Evolutionary conservation across 495 filamentous ascomycete genomes (phyloP), one percentile per base, ranked within the genome.

Genomic region (Annulohypoxylon maeteangense): DNA sequence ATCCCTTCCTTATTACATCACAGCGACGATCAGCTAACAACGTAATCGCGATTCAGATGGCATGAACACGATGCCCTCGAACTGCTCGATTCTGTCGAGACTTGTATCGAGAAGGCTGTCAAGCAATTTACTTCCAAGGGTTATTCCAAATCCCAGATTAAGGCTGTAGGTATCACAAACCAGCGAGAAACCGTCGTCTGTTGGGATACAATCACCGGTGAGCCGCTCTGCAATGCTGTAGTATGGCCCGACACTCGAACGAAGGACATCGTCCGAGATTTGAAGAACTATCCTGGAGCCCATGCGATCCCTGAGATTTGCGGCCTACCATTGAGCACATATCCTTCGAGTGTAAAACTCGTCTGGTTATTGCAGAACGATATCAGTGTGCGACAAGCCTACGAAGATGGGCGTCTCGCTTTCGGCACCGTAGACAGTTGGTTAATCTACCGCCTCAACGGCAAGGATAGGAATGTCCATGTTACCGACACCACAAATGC

Each of bases 341-440:
- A 98, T 78, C 95, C 94, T 32, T 97, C 94, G 16, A 92, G 92
- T 50, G 89, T 95, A 56, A 97, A 97, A 77, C 83, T 98, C 25
- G 79, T 93, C 48, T 98, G 94, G 94, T 83, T 98, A 74, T 80
- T 96, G 62, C 83, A 87, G 50, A 90, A 97, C 74, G 84, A 91
- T 10, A 85, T 89, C 10, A 84, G 84, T 40, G 92, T 97, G 67
- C 86, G 87, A 67, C 80, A 90, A 60, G 93, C 93, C 0, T 94
- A 97, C 78, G 90, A 95, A 22, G 89, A 90, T 40, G 89, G 91
- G 23, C 90, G 91, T 6, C 86, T 96, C 25, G 90, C 92, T 20
- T 97, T 98, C 72, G 94, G 95, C 47, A 97, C 95, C n/a, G 90
- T 97, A 61, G 95, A 98, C 77, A 89, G 90, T 1, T 98, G 95